These are phyloP conservation scores for Termitomyces sp. DNA, from an alignment of 768 basidiomycete species.

Conservation along the genomic window DNA sequence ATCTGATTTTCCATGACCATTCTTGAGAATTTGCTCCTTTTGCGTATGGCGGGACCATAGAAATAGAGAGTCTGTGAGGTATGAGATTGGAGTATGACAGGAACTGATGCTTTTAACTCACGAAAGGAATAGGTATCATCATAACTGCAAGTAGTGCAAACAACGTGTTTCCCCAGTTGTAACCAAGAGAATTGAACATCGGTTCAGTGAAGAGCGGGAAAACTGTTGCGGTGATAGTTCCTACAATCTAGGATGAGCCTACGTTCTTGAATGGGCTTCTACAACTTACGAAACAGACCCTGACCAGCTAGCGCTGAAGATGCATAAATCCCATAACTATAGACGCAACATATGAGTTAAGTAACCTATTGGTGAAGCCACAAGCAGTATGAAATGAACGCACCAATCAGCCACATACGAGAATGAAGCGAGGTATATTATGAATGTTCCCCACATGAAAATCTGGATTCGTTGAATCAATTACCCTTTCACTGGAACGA, in stretches of 20 bases:
- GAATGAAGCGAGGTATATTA: constrained; percentile 56
- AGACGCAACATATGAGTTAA: background rate
- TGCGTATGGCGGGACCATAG: constrained; percentile 36
- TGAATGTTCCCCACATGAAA: constrained; percentile 45
- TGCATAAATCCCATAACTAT: constrained; percentile 58
- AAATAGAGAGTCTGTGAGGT: constrained; percentile 32
- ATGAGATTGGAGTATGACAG: background rate
- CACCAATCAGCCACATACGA: constrained; percentile 65
- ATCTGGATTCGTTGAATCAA: constrained; percentile 26
- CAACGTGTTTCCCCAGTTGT: constrained; percentile 56
- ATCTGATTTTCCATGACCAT: constrained; percentile 16
- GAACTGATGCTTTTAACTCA: constrained; percentile 22
- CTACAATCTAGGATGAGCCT: background rate
- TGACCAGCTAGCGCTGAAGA: constrained; percentile 65
- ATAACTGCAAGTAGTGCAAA: constrained; percentile 48
- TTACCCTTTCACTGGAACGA: background rate
- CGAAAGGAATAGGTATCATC: constrained; percentile 56
- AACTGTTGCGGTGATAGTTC: constrained; percentile 29
- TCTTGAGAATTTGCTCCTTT: constrained; percentile 35
- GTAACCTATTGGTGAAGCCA: too few species aligned
- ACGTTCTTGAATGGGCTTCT: background rate
- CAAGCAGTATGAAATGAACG: constrained; percentile 9
- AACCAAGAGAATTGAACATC: constrained; percentile 52
- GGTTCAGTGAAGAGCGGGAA: constrained; percentile 61
- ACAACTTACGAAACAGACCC: background rate